phyloP scores from a whole-genome alignment of 495 filamentous ascomycete species.

The Letharia lupina region DNA sequence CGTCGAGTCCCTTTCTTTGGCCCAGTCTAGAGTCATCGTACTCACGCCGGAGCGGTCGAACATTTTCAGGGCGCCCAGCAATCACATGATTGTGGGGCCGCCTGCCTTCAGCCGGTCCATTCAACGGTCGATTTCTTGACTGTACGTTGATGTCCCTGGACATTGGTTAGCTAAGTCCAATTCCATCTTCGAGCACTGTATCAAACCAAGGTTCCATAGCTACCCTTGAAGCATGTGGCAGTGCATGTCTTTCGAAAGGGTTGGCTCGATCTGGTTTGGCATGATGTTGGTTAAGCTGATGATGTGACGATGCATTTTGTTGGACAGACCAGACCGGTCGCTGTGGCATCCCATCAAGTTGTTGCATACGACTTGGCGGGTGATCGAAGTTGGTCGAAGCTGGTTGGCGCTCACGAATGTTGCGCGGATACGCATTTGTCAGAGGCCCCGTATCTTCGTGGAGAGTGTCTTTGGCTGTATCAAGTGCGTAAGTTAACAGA shows the following conservation, averaged over 20 bases:
- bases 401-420: neutral
- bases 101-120: neutral
- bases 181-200: neutral
- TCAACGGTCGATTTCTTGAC: neutral
- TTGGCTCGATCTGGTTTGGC: neutral
- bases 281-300: neutral
- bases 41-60: neutral
- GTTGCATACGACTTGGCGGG: neutral
- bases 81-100: neutral
- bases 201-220: conserved; percentile 8
- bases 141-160: neutral
- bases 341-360: neutral
- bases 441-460: neutral
- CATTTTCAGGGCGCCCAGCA: neutral
- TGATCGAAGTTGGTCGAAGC: neutral
- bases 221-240: neutral
- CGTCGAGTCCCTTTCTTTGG: neutral
- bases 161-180: neutral
- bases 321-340: neutral
- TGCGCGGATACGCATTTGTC: neutral
- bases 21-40: neutral
- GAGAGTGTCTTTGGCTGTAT: neutral
- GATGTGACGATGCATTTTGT: neutral
- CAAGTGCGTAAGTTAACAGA: neutral
- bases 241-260: neutral